These are phyloP conservation scores for Entomortierella beljakovae DNA, from an alignment of 192 early-diverging fungal species.

Conservation along the genomic window DNA sequence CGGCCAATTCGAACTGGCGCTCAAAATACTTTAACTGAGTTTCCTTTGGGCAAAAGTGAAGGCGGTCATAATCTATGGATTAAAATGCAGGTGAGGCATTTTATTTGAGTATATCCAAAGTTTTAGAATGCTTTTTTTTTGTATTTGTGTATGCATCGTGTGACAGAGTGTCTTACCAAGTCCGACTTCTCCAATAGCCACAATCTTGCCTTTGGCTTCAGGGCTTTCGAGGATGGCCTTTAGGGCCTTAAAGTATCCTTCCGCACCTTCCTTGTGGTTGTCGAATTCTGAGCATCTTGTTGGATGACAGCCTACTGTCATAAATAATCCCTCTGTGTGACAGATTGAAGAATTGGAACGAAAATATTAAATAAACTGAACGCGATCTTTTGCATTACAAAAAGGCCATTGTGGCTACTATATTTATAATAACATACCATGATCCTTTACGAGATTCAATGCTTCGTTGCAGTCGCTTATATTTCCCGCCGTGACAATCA, in stretches of 20 bases:
- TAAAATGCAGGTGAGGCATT: background rate
- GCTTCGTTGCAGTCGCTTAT: conserved; percentile 72
- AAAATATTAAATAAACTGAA: conserved; percentile 1
- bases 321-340: conserved; percentile 65
- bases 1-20: conserved; percentile 83
- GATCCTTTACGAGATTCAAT: conserved; percentile 61
- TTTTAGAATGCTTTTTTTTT: no score
- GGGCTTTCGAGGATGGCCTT: conserved; percentile 56
- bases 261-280: conserved; percentile 62
- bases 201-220: conserved; percentile 65
- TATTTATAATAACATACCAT: conserved; percentile 45
- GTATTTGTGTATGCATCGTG: no score
- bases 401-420: no score
- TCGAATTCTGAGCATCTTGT: conserved; percentile 84
- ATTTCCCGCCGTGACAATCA: conserved; percentile 87
- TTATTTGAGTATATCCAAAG: background rate
- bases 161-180: conserved; percentile 71
- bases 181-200: conserved; percentile 96
- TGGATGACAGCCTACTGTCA: conserved; percentile 89
- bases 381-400: background rate
- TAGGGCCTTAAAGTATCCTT: conserved; percentile 70
- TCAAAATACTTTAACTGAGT: conserved; percentile 83
- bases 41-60: conserved; percentile 84
- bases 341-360: no score
- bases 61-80: conserved; percentile 87